phyloP scores from a whole-genome alignment of 352 stramenopile species.

The Phytophthora litchii region DNA sequence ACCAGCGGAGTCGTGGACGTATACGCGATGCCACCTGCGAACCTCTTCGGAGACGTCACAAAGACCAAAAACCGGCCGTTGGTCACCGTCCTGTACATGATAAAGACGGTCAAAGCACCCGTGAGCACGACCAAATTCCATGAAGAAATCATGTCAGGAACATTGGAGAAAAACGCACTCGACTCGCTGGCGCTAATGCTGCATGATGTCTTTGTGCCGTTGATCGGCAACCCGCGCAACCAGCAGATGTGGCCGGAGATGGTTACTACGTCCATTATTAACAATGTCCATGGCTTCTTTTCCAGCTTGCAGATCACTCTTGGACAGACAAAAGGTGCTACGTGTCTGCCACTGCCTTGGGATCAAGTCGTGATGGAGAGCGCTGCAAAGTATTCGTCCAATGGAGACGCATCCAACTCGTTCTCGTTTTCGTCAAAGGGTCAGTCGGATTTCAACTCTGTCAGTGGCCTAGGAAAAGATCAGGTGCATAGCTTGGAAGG shows the following conservation, averaged over 20 bases:
- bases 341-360: slow-evolving; percentile 86
- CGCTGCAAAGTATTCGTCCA: slow-evolving; percentile 24
- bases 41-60: slow-evolving; percentile 44
- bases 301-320: slow-evolving; percentile 89
- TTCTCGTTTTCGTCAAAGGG: slow-evolving; percentile 5
- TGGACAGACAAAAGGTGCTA: slow-evolving; percentile 82
- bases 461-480: slow-evolving; percentile 62
- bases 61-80: slow-evolving; percentile 27
- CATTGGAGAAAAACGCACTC: slow-evolving; percentile 75
- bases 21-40: slow-evolving; percentile 61
- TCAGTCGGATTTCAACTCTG: slow-evolving; percentile 14
- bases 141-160: slow-evolving; percentile 79
- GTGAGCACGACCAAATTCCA: slow-evolving; percentile 65
- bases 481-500: slow-evolving; percentile 88
- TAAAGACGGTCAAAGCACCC: slow-evolving; percentile 71
- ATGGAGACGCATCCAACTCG: slow-evolving; percentile 4
- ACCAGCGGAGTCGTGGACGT: slow-evolving; percentile 56
- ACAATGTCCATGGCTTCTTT: slow-evolving; percentile 81
- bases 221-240: slow-evolving; percentile 81
- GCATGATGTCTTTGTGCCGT: slow-evolving; percentile 75
- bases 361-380: slow-evolving; percentile 73
- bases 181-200: slow-evolving; percentile 78
- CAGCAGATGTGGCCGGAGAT: slow-evolving; percentile 84
- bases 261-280: slow-evolving; percentile 77
- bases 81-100: slow-evolving; percentile 74